Evolutionary conservation across 1,139 yeast genomes (phyloP).

Genomic region (Scheffersomyces cryptocercus): DNA sequence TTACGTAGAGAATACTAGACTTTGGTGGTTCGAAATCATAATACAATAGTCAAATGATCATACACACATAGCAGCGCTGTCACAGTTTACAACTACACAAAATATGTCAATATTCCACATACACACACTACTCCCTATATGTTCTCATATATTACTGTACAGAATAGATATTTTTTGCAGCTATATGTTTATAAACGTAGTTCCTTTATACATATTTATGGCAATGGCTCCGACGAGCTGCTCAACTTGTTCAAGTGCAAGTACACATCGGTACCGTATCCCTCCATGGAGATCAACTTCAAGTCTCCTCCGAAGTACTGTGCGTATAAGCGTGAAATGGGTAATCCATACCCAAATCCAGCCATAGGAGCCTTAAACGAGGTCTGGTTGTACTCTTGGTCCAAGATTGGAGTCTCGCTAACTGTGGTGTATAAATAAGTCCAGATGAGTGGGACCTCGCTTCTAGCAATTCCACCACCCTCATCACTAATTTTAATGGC

Average conservation of each 20-base stretch:
- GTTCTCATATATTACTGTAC: too few species aligned
- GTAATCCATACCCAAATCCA: slow-evolving; percentile 91
- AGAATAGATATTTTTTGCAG: too few species aligned
- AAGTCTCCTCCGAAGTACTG: slow-evolving; percentile 91
- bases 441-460: slow-evolving; percentile 86
- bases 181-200: neutral
- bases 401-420: slow-evolving; percentile 67
- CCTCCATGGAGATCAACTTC: slow-evolving; percentile 87
- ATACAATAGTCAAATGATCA: too few species aligned
- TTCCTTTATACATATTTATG: slow-evolving; percentile 19
- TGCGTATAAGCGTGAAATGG: slow-evolving; percentile 82
- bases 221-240: slow-evolving; percentile 49
- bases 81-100: too few species aligned
- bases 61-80: too few species aligned
- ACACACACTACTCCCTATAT: too few species aligned
- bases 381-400: slow-evolving; percentile 53
- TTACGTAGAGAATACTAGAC: too few species aligned
- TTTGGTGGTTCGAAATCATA: too few species aligned
- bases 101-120: too few species aligned
- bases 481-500: slow-evolving; percentile 92
- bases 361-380: slow-evolving; percentile 91
- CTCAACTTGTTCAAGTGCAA: slow-evolving; percentile 68
- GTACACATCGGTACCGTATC: slow-evolving; percentile 92
- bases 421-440: slow-evolving; percentile 90
- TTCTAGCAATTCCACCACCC: slow-evolving; percentile 91